Conservation (phyloP, 2,329 filamentous ascomycete species). For the Verticillium nonalfalfae region DNA sequence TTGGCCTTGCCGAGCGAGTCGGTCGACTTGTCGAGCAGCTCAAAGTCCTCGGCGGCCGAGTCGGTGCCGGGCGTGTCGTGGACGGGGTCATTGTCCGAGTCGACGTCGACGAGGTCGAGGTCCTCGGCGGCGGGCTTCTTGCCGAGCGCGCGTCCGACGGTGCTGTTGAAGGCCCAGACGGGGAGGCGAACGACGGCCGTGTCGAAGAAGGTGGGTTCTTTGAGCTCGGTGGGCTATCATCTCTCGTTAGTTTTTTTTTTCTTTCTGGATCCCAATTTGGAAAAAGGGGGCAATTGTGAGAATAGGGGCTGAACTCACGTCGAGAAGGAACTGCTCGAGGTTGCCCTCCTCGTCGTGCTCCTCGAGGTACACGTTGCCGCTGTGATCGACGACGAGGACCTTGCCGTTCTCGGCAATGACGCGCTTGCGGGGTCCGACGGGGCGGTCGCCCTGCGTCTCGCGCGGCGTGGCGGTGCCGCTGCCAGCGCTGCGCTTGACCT, state of each 20-base stretch:
- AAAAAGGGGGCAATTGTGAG: conserved; percentile 13
- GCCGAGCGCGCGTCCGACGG: conserved; percentile 42
- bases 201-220: conserved; percentile 68
- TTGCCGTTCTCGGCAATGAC: conserved; percentile 95
- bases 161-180: conserved; percentile 59
- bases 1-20: conserved; percentile 48
- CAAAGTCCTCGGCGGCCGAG: conserved; percentile 55
- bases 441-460: conserved; percentile 49
- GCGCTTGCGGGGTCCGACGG: conserved; percentile 74
- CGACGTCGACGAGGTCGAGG: conserved; percentile 26
- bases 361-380: conserved; percentile 92
- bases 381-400: conserved; percentile 83
- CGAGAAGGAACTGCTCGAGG: conserved; percentile 76
- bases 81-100: conserved; percentile 40
- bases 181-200: conserved; percentile 80
- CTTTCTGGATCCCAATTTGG: no score
- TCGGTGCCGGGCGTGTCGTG: conserved; percentile 50
- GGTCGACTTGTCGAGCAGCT: conserved; percentile 55
- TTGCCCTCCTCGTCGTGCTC: conserved; percentile 84
- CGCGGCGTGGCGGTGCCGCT: conserved; percentile 25
- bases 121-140: conserved; percentile 26
- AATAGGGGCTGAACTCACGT: conserved; percentile 49
- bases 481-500: conserved; percentile 29
- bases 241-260: neutral
- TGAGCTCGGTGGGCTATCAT: conserved; percentile 68